A percentile compares a stretch with the other conserved stretches of the same genome.
Conservation (phyloP, 148 eudicot species). For the Camellia sinensis region DNA sequence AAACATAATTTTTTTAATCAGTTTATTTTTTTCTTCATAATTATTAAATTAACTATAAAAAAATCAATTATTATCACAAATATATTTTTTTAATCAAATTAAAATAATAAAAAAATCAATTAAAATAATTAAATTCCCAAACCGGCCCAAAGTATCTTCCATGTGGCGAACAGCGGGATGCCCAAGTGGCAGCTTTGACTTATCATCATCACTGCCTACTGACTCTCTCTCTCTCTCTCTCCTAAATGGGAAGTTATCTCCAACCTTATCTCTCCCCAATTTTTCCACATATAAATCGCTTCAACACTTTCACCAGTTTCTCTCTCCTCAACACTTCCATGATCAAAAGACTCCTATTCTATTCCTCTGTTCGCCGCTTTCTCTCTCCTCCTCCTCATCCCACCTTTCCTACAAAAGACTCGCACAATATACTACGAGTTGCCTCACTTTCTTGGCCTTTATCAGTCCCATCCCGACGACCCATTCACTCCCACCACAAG, state of each 20-base stretch:
- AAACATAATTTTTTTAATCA: too few species aligned
- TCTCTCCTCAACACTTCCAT: conserved; percentile 4
- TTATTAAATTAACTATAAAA: too few species aligned
- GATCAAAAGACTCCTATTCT: conserved; percentile 25
- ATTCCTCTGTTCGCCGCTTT: conserved; percentile 31
- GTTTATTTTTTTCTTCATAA: too few species aligned
- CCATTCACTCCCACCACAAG: conserved; percentile 27
- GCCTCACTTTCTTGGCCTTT: conserved; percentile 19
- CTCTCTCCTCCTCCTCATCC: neutral
- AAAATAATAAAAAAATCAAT: too few species aligned
- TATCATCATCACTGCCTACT: neutral
- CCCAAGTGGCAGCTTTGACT: neutral
- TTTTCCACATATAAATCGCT: neutral
- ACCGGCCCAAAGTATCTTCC: neutral
- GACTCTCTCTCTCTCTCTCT: neutral
- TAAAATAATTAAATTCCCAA: too few species aligned
- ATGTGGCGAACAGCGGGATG: neutral
- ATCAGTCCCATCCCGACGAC: conserved; percentile 19
- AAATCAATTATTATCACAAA: too few species aligned
- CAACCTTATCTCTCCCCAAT: conserved; percentile 1
- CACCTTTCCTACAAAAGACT: neutral
- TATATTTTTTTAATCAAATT: too few species aligned
- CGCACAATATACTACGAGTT: neutral
- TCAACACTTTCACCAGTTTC: neutral
- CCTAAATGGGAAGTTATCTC: conserved; percentile 7